Conservation (phyloP, 1,139 yeast genomes). For the Torulaspora globosa region DNA sequence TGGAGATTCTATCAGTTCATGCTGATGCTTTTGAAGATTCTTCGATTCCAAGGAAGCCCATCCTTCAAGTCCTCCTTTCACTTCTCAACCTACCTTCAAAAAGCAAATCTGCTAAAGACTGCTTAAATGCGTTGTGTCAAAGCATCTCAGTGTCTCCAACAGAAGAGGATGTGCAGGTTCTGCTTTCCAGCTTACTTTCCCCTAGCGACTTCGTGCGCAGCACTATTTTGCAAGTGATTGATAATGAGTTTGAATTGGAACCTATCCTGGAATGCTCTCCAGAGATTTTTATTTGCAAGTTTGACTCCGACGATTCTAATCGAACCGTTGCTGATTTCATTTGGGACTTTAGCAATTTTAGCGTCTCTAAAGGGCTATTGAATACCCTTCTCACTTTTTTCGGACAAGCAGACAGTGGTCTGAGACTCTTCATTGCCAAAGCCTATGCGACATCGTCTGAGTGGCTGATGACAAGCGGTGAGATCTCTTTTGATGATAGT, state of each 20-base stretch:
- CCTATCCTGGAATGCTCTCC: slow-evolving; percentile 50
- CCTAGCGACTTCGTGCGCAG: slow-evolving; percentile 70
- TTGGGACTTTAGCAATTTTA: slow-evolving; percentile 74
- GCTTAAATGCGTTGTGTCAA: slow-evolving; percentile 71
- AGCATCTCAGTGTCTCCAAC: slow-evolving; percentile 62
- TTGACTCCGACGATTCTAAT: slow-evolving; percentile 64
- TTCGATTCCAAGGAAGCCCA: slow-evolving; percentile 62
- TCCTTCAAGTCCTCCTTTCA: slow-evolving; percentile 58
- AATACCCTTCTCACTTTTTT: slow-evolving; percentile 48
- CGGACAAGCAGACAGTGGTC: slow-evolving; percentile 54
- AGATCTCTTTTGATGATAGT: slow-evolving; percentile 36
- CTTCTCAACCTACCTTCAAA: slow-evolving; percentile 71
- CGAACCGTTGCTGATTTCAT: slow-evolving; percentile 70
- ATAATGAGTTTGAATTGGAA: slow-evolving; percentile 78
- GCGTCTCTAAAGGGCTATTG: slow-evolving; percentile 45
- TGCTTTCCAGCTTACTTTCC: slow-evolving; percentile 57
- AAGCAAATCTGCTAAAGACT: slow-evolving; percentile 77
- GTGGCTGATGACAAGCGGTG: slow-evolving; percentile 29
- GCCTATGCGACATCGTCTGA: slow-evolving; percentile 53
- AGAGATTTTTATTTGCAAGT: slow-evolving; percentile 75
- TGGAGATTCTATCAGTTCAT: slow-evolving; percentile 74
- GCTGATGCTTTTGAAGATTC: slow-evolving; percentile 67
- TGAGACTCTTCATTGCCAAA: slow-evolving; percentile 63
- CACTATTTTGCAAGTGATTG: slow-evolving; percentile 76
- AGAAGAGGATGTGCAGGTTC: slow-evolving; percentile 52